Evolutionary conservation across 345 rosid species (phyloP), one percentile per base, ranked within the genome.

Genomic region (Nasturtium officinale): DNA sequence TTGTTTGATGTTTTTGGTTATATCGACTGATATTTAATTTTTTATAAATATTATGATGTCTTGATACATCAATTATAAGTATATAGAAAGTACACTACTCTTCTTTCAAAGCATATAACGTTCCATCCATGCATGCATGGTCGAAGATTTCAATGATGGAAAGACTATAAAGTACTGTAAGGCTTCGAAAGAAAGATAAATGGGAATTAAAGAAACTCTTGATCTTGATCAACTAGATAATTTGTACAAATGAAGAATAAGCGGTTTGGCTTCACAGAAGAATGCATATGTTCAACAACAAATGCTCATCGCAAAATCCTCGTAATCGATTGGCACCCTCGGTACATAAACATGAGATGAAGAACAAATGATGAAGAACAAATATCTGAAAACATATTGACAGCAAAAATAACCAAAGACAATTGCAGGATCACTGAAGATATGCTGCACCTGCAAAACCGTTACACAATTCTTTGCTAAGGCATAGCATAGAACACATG

Each of bases 1-100:
- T 21, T 61, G 64, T 52, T 75, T 67, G 47, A 53, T 58, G 25
- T 73, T 47, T 28, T 45, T 64, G 20, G 30, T 56, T 56, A 25
- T n/a, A 25, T 33, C 2, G 6, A 29, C 26, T 61, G 55, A 53
- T 54, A 9, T 37, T 16, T n/a, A n/a, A n/a, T n/a, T n/a, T 51
- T 17, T 3, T 7, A 42, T 18, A 40, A 50, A 10, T 18, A 51
- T 61, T 1, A 16, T 21, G 6, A 23, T 21, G 35, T 1, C 25
- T 48, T 26, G 61, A 51, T 8, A 42, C 18, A 25, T 70, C 25
- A 45, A 9, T 35, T 29, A 26, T 37, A 30, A 11, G 13, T 18
- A 25, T 21, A 35, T 25, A 46, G 21, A n/a, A 20, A 45, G 2
- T 52, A 26, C 13, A 53, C 30, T 26, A 40, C 20, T 56, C 21